These are phyloP conservation scores for Penicillium palitans DNA, from an alignment of 2,329 filamentous ascomycete genomes.

Conservation along the genomic window DNA sequence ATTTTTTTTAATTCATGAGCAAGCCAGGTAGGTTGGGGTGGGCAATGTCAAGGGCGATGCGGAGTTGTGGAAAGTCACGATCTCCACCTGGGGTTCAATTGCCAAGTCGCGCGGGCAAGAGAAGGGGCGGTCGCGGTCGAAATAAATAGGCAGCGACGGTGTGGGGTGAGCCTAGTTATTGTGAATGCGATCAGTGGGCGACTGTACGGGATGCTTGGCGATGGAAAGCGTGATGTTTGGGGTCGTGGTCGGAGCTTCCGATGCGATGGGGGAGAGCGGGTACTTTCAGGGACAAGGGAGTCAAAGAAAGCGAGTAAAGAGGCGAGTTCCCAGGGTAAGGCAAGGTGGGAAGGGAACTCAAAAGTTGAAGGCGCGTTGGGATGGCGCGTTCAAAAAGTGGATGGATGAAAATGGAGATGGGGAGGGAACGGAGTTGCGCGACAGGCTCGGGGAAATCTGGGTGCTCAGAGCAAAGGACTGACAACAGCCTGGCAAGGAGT, in stretches of 20 bases:
- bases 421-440: slow-evolving; percentile 41
- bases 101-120: slow-evolving; percentile 28
- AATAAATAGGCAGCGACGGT: slow-evolving; percentile 20
- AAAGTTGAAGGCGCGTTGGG: slow-evolving; percentile 29
- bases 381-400: slow-evolving; percentile 35
- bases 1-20: slow-evolving; percentile 35
- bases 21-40: slow-evolving; percentile 17
- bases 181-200: slow-evolving; percentile 30
- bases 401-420: slow-evolving; percentile 42
- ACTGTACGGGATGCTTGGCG: slow-evolving; percentile 36
- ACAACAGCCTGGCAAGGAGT: slow-evolving; percentile 36
- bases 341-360: slow-evolving; percentile 23
- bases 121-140: slow-evolving; percentile 16
- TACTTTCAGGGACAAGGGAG: slow-evolving; percentile 21
- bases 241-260: slow-evolving; percentile 27
- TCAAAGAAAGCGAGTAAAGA: slow-evolving; percentile 23
- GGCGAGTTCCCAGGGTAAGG: slow-evolving; percentile 23
- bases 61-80: slow-evolving; percentile 20
- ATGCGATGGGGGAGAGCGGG: slow-evolving; percentile 27
- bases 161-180: slow-evolving; percentile 22
- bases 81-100: slow-evolving; percentile 21
- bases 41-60: slow-evolving; percentile 24
- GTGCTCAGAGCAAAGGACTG: slow-evolving; percentile 35
- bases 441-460: slow-evolving; percentile 41
- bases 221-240: slow-evolving; percentile 36